These are phyloP conservation scores for Pleurotus cornucopiae DNA, from an alignment of 768 basidiomycete species.

Conservation along the genomic window DNA sequence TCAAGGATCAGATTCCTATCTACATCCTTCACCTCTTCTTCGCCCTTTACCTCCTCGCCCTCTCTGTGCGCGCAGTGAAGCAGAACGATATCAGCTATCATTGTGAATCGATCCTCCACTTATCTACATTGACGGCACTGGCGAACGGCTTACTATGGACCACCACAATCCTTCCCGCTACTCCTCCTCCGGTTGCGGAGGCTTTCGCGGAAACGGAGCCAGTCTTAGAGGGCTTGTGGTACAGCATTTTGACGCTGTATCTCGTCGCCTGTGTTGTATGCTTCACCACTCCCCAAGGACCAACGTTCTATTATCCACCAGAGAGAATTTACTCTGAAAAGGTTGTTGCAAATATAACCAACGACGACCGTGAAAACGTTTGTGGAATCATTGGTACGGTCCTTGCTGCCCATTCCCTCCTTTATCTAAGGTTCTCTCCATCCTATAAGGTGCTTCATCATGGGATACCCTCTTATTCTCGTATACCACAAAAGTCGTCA, in stretches of 20 bases:
- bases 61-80: conserved; percentile 50
- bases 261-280: conserved; percentile 31
- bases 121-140: conserved; percentile 50
- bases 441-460: conserved; percentile 44
- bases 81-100: conserved; percentile 36
- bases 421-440: neutral
- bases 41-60: conserved; percentile 53
- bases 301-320: conserved; percentile 70
- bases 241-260: conserved; percentile 48
- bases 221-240: conserved; percentile 41
- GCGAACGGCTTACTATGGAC: conserved; percentile 40
- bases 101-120: conserved; percentile 53
- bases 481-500: conserved; percentile 84
- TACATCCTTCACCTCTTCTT: conserved; percentile 45
- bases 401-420: neutral
- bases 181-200: conserved; percentile 27
- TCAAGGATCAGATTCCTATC: conserved; percentile 27
- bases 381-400: conserved; percentile 52
- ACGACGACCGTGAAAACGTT: conserved; percentile 70
- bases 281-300: conserved; percentile 68
- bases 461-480: conserved; percentile 73
- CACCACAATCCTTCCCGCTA: conserved; percentile 55
- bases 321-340: conserved; percentile 74
- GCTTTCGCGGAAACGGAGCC: conserved; percentile 18
- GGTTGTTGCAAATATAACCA: conserved; percentile 53